phyloP scores from a whole-genome alignment of 495 filamentous ascomycete species.

The Talaromyces trachyspermus region DNA sequence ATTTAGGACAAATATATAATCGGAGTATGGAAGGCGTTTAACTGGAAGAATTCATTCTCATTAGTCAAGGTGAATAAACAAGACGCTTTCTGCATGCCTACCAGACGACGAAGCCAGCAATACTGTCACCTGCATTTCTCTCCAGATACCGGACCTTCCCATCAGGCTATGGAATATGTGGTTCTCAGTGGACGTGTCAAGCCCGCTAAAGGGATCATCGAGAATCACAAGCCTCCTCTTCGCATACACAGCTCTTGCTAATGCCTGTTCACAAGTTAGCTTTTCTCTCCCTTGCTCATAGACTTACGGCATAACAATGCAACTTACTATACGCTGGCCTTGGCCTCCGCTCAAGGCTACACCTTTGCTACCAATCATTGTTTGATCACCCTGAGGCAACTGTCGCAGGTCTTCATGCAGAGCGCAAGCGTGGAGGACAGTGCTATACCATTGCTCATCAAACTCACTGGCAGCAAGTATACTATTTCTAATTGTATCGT shows the following conservation, averaged over 20 bases:
- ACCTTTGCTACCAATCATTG: conserved; percentile 56
- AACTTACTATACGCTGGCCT: conserved; percentile 50
- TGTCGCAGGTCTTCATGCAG: conserved; percentile 49
- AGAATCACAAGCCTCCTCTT: conserved; percentile 46
- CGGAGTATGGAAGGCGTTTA: conserved; percentile 41
- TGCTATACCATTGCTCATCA: conserved; percentile 51
- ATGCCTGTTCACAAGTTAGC: conserved; percentile 18
- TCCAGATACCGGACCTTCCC: conserved; percentile 46
- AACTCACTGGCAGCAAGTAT: conserved; percentile 48
- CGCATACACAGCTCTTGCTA: conserved; percentile 53
- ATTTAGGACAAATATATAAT: conserved; percentile 46
- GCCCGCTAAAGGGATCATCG: conserved; percentile 54
- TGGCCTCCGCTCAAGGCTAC: conserved; percentile 60
- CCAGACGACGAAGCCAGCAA: conserved; percentile 45
- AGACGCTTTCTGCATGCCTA: conserved; percentile 11
- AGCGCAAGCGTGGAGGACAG: conserved; percentile 58
- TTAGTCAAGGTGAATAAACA: not conserved
- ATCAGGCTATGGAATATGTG: conserved; percentile 52
- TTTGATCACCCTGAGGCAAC: conserved; percentile 50
- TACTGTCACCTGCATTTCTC: conserved; percentile 39
- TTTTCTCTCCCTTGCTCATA: too few species aligned
- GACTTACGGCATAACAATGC: too few species aligned
- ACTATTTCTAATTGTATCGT: conserved; percentile 50
- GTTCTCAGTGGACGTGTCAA: conserved; percentile 54
- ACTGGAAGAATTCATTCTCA: conserved; percentile 14